Evolutionary conservation across 768 basidiomycete genomes (phyloP), one percentile per base, ranked within the genome.

Genomic region (Suillus placidus): DNA sequence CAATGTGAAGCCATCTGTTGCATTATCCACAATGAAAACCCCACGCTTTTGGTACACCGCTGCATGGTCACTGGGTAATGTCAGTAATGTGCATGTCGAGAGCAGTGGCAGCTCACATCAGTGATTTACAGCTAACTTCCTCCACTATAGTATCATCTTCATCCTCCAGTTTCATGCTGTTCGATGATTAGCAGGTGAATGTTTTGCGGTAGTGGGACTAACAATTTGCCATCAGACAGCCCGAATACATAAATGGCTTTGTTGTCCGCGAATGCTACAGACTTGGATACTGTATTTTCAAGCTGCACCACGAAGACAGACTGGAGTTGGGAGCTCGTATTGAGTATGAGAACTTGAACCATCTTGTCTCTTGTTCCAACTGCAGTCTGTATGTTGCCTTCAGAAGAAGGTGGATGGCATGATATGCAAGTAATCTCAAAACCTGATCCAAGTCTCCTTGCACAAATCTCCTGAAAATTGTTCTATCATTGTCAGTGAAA

Each of bases 181-280:
- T 42, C 6, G 40, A 42, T 42, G 14, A 42, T 16, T 16, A 42
- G 14, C 16, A 42, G 40, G 40, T 0, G 5, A 42, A 42, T 5
- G 40, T 42, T 47, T 10, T n/a, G 45, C 9, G 4, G 45, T 47
- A n/a, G 45, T 9, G 38, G 20, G 10, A 65, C 64, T 65, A 4
- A 67, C 67, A 67, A 26, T 4, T 67, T 67, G 26, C 67, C 64
- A 60, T 67, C 55, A 32, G 42, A 67, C 18, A 66, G 43, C 8
- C 67, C 61, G 54, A 67, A 67, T 0, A 67, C 40, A 62, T 66
- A 60, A 1, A 66, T 9, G 1, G 6, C 30, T 13, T 20, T 55
- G 30, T 12, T 47, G 5, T 62, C 45, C 9, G 32, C 13, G 20
- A 68, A 68, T 10, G 55, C n/a, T 20, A 68, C 54, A 42, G 49